These are phyloP conservation scores for Metschnikowia dekortorum DNA, from an alignment of 805 yeast genomes.

Conservation along the genomic window DNA sequence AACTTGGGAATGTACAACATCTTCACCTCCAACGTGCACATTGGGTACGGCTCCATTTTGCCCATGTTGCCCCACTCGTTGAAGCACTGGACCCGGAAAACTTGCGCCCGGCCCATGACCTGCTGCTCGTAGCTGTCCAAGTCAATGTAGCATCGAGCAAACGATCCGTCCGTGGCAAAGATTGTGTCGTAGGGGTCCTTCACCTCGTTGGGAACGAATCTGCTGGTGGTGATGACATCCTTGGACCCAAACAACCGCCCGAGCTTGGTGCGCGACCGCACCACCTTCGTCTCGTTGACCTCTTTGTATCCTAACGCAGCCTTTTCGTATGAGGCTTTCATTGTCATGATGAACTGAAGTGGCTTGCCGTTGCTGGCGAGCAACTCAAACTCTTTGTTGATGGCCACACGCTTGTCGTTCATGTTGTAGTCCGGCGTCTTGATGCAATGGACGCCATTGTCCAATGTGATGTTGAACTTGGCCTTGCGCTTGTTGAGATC, in stretches of 20 bases:
- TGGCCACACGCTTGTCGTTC: slow-evolving; percentile 25
- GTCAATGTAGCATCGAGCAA: slow-evolving; percentile 70
- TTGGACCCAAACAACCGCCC: slow-evolving; percentile 48
- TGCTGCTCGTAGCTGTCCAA: slow-evolving; percentile 55
- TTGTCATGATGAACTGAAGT: slow-evolving; percentile 64
- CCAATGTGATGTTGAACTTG: slow-evolving; percentile 52
- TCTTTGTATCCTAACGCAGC: slow-evolving; percentile 52
- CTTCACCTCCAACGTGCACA: slow-evolving; percentile 64
- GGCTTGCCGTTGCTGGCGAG: slow-evolving; percentile 47
- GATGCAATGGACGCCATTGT: slow-evolving; percentile 78
- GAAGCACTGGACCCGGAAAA: slow-evolving; percentile 56
- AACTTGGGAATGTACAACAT: slow-evolving; percentile 68
- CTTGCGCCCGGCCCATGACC: slow-evolving; percentile 49
- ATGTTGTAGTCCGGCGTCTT: slow-evolving; percentile 54
- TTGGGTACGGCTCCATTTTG: slow-evolving; percentile 45
- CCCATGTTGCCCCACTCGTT: slow-evolving; percentile 68
- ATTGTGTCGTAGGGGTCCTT: slow-evolving; percentile 58
- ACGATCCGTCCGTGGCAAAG: slow-evolving; percentile 85
- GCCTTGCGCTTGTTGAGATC: slow-evolving; percentile 44
- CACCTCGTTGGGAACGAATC: slow-evolving; percentile 47
- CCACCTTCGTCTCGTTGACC: slow-evolving; percentile 52
- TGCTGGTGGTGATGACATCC: slow-evolving; percentile 46
- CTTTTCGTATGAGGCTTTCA: slow-evolving; percentile 60
- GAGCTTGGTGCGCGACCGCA: slow-evolving; percentile 40
- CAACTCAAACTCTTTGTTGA: slow-evolving; percentile 77